Evolutionary conservation across 2,329 filamentous ascomycete species (phyloP).

Genomic region (Fusarium sp.): DNA sequence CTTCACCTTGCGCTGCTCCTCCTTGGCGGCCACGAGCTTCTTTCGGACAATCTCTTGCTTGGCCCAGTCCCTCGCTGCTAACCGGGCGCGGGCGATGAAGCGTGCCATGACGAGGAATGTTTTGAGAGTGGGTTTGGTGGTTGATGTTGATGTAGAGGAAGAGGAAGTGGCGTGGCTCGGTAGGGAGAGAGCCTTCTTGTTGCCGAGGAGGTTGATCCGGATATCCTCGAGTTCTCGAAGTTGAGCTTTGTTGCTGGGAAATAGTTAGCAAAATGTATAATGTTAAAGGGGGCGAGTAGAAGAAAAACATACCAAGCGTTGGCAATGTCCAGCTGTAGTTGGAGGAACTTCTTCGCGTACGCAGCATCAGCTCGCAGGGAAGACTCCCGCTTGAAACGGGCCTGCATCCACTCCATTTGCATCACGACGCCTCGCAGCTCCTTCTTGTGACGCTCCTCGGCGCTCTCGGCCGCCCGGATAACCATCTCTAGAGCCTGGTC

Average conservation of each 20-base stretch:
- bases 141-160: background rate
- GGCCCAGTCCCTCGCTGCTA: conserved; percentile 61
- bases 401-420: conserved; percentile 92
- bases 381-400: conserved; percentile 82
- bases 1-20: conserved; percentile 58
- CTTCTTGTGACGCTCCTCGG: conserved; percentile 76
- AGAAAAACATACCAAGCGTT: conserved; percentile 82
- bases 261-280: conserved; percentile 15
- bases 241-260: conserved; percentile 86
- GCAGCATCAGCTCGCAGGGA: conserved; percentile 82
- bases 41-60: conserved; percentile 62
- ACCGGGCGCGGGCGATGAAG: conserved; percentile 63
- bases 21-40: conserved; percentile 60
- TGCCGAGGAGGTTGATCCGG: conserved; percentile 59
- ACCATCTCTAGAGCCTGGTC: conserved; percentile 68
- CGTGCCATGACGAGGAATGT: conserved; percentile 60
- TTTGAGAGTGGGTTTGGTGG: conserved; percentile 48
- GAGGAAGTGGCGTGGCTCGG: conserved; percentile 35
- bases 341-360: conserved; percentile 87
- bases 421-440: conserved; percentile 85
- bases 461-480: conserved; percentile 66
- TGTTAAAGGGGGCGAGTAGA: conserved; percentile 3
- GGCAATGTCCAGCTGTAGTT: conserved; percentile 82
- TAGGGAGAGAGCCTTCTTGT: conserved; percentile 49
- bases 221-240: conserved; percentile 87